Evolutionary conservation across 202 grass and related monocot species (phyloP).

Genomic region (Carex arenaria): DNA sequence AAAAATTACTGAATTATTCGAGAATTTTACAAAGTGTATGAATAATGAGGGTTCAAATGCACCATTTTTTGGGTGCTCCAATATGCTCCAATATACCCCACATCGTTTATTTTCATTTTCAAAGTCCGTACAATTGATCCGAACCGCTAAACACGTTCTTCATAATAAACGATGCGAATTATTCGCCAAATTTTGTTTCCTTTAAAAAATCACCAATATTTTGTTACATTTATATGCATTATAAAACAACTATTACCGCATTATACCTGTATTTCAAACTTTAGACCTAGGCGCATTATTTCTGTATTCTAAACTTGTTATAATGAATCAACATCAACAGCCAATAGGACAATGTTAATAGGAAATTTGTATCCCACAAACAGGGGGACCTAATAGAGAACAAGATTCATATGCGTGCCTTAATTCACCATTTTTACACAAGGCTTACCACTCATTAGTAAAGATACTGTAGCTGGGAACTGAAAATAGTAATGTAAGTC

Average conservation of each 20-base stretch:
- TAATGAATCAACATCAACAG: neutral
- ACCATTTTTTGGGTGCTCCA: too few species aligned
- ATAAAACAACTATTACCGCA: neutral
- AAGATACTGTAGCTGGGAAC: neutral
- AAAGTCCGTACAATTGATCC: too few species aligned
- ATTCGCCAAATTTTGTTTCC: neutral
- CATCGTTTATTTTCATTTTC: too few species aligned
- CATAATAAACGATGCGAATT: too few species aligned
- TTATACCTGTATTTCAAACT: neutral
- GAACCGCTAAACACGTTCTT: too few species aligned
- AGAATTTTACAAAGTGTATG: neutral
- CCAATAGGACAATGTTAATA: neutral
- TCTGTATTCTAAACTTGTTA: neutral
- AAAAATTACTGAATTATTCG: neutral
- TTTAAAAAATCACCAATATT: neutral
- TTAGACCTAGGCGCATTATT: neutral
- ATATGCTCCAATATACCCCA: too few species aligned
- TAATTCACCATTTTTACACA: neutral
- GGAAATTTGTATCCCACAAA: neutral
- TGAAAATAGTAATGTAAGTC: neutral
- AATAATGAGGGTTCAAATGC: neutral
- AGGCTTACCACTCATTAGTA: neutral
- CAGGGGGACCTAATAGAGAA: neutral
- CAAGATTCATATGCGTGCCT: neutral
- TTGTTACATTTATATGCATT: neutral